Evolutionary conservation across 1,284 basidiomycete genomes (phyloP).

Genomic region (Pholiota adiposa): DNA sequence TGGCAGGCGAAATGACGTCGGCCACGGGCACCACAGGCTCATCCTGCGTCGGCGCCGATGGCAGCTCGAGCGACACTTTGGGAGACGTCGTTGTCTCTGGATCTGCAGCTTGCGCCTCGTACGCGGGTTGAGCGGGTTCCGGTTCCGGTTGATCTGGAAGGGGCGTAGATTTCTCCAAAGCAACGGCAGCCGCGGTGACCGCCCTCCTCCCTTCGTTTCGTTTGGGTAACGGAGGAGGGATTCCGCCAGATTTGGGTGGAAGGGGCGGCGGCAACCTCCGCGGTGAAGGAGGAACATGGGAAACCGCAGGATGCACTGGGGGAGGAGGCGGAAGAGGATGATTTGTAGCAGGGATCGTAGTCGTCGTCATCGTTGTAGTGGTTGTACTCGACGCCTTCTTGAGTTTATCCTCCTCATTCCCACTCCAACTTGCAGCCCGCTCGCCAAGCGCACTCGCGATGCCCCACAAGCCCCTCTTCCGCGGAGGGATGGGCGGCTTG

Average conservation of each 20-base stretch:
- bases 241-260: constrained; percentile 5
- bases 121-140: not conserved
- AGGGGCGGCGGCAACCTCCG: constrained; percentile 21
- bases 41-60: not conserved
- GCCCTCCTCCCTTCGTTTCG: constrained; percentile 34
- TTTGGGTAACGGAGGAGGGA: constrained; percentile 38
- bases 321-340: constrained; percentile 19
- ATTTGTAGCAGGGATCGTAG: constrained; percentile 5
- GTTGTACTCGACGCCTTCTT: constrained; percentile 22
- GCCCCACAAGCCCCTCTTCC: constrained; percentile 58
- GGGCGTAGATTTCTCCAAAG: not conserved
- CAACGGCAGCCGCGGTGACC: not conserved
- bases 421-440: constrained; percentile 55
- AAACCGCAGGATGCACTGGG: constrained; percentile 6
- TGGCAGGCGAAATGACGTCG: constrained; percentile 25
- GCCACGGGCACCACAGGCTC: not conserved
- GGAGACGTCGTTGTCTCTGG: not conserved
- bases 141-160: not conserved
- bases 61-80: not conserved
- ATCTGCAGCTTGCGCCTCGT: not conserved
- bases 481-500: constrained; percentile 55
- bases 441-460: constrained; percentile 60
- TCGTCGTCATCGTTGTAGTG: constrained; percentile 4
- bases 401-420: constrained; percentile 41
- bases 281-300: constrained; percentile 3